Conservation (phyloP, 352 stramenopile species). For the Globisporangium perplexum region DNA sequence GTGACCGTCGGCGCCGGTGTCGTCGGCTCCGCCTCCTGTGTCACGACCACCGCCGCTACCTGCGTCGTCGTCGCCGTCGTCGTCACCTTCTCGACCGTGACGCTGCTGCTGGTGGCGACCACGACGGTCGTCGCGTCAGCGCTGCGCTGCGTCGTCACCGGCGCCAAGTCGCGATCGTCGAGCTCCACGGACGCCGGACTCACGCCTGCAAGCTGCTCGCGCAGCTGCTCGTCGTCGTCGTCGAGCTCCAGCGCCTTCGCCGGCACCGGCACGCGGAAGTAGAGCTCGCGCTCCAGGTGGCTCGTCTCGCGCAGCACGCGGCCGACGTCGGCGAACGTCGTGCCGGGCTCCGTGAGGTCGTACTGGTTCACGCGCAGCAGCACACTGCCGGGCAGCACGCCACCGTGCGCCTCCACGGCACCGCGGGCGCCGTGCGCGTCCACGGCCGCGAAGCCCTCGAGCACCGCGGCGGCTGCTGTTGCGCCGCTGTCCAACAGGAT, state of each 20-base stretch:
- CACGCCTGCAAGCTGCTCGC: conserved; percentile 5
- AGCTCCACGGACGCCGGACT: conserved; percentile 12
- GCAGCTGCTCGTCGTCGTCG: conserved; percentile 1
- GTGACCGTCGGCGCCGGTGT: too few relatives aligned
- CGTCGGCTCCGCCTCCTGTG: background rate
- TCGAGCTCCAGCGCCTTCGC: background rate
- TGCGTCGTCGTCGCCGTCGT: background rate
- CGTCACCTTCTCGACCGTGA: background rate
- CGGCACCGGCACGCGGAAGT: conserved; percentile 33
- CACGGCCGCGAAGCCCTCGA: conserved; percentile 61
- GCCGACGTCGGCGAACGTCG: conserved; percentile 53
- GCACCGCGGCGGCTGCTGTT: conserved; percentile 24
- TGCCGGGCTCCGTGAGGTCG: conserved; percentile 35
- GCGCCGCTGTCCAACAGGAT: conserved; percentile 57
- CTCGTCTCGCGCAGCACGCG: conserved; percentile 48
- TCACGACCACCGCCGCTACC: background rate
- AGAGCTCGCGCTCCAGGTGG: conserved; percentile 38
- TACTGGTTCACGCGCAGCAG: conserved; percentile 60
- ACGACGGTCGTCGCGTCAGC: background rate
- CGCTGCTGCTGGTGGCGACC: background rate
- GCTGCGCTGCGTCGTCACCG: background rate
- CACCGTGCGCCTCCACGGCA: conserved; percentile 36
- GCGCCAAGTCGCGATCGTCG: conserved; percentile 5
- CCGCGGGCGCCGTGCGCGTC: conserved; percentile 29
- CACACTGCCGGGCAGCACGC: conserved; percentile 32